Percentiles rank a stretch among this genome's conserved stretches.
Conservation (phyloP, 75 land plant genomes). For the Cunninghamia lanceolata region DNA sequence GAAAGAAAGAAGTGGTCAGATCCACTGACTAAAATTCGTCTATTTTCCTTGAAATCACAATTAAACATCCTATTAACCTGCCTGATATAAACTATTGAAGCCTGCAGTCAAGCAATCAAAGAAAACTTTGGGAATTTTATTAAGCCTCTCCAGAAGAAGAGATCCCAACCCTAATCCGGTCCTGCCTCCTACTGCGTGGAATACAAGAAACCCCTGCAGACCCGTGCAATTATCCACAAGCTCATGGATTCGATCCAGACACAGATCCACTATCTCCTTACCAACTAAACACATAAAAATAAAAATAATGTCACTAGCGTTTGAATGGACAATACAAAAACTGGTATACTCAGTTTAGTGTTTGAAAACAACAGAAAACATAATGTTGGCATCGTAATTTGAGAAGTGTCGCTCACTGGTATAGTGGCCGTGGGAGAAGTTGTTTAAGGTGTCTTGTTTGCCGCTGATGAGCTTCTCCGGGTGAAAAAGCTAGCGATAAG, state of each 20-base stretch:
- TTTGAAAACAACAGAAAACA: not conserved
- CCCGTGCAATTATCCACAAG: slow-evolving; percentile 53
- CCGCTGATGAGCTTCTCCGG: slow-evolving; percentile 37
- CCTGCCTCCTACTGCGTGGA: slow-evolving; percentile 44
- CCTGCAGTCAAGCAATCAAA: not conserved
- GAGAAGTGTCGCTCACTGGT: slow-evolving; percentile 19
- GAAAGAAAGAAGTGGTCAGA: too few species aligned
- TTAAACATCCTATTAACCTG: too few species aligned
- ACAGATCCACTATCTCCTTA: slow-evolving; percentile 61
- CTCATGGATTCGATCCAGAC: slow-evolving; percentile 36
- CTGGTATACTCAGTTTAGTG: not conserved
- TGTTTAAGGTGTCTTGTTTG: slow-evolving; percentile 43
- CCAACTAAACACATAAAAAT: slow-evolving; percentile 22
- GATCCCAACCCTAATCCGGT: slow-evolving; percentile 68
- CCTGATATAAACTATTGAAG: too few species aligned
- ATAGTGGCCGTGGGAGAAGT: slow-evolving; percentile 48
- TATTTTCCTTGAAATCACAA: too few species aligned
- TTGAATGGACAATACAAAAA: not conserved
- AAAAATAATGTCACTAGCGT: not conserved
- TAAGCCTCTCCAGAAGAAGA: slow-evolving; percentile 62
- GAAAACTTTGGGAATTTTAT: not conserved
- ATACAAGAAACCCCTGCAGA: slow-evolving; percentile 66
- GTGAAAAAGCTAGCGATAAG: slow-evolving; percentile 23
- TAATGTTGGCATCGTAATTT: not conserved
- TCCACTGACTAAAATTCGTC: too few species aligned